Evolutionary conservation across 768 basidiomycete genomes (phyloP), one percentile per base, ranked within the genome.

Genomic region (Phaffia tasmanica): DNA sequence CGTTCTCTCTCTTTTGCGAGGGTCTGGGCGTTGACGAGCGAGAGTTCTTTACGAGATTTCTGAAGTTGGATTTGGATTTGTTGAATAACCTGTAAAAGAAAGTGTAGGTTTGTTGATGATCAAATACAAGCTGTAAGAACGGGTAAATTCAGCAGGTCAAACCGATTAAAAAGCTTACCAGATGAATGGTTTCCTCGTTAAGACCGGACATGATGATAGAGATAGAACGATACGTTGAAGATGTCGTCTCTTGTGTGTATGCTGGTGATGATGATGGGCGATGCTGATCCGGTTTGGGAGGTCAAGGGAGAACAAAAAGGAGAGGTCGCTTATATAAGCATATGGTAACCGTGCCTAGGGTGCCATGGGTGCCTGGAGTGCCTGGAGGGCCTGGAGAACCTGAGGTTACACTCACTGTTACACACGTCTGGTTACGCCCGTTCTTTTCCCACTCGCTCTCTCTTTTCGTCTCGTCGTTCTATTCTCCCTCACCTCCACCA

Each of bases 1-100:
- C 87, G 83, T 76, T 97, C 93, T 62, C 90, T 83, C 66, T 95
- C 90, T 76, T 93, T 95, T 35, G 82, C 79, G 16, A 83, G 74
- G 53, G 83, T 82, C 78, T 94, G 91, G 71, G 93, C 87, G 30
- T 79, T 79, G 49, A 88, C 82, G 62, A 88, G 65, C 70, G 82
- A 83, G 59, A 92, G 82, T 19, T 86, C 83, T 59, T 86, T 81
- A 73, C 91, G 88, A 5, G 92, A 90, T 73, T 86, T 84, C 25
- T 92, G 79, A 18, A 89, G 89, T 19, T 77, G 67, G 3, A 32
- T 84, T 78, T 95, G 92, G 65, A 95, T 93, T 80, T 94, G 92
- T 53, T 87, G 79, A 64, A 95, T 78, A 74, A 95, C 93, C 92
- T 95, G 77, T 50, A 70, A 5, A 62, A 16, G 42, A 58, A 59